Evolutionary conservation across 768 basidiomycete species (phyloP), one percentile per base, ranked within the genome.

Genomic region (Collybiopsis confluens): DNA sequence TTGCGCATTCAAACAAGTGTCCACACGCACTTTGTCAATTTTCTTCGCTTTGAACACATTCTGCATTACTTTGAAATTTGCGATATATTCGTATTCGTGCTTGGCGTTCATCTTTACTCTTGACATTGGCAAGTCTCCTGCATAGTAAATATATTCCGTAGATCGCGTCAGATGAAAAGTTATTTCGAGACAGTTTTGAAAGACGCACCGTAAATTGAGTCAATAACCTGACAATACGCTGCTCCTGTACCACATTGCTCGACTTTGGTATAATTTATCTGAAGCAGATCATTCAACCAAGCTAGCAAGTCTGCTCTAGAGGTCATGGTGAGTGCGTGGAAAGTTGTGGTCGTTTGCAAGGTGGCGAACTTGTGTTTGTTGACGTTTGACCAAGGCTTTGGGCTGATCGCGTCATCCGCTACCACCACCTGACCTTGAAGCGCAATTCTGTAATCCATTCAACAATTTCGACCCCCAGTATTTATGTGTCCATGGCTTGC

Each of bases 31-130:
- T 86, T 95, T 98, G 70, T 98, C 95, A 58, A 99, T 88, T 73
- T 92, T 90, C 70, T 98, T 89, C 13, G 78, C 66, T 67, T 93
- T 92, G 86, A 99, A 98, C 37, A 80, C 66, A 62, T 86, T 93
- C 69, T 99, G 97, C 70, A 99, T 74, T 65, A 98, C 80, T 71
- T 98, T 98, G 80, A 83, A 98, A 74, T 99, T 99, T 24, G 83
- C 88, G 52, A 98, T 71, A 65, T 84, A 98, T 70, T 98, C 96
- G 73, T 97, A 98, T 67, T 97, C 92, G 64, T 92, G 90, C 73
- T 85, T 94, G 41, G 97, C 94, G 68, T 86, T 86, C 83, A 98
- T 92, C 78, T 98, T 98, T 62, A 99, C 95, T 58, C 88, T 81
- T 33, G 72, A 61, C 91, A 98, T 92, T 11, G 94, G 94, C 0